These are phyloP conservation scores for Wickerhamomyces tratensis DNA, from an alignment of 805 yeast genomes.

Conservation along the genomic window DNA sequence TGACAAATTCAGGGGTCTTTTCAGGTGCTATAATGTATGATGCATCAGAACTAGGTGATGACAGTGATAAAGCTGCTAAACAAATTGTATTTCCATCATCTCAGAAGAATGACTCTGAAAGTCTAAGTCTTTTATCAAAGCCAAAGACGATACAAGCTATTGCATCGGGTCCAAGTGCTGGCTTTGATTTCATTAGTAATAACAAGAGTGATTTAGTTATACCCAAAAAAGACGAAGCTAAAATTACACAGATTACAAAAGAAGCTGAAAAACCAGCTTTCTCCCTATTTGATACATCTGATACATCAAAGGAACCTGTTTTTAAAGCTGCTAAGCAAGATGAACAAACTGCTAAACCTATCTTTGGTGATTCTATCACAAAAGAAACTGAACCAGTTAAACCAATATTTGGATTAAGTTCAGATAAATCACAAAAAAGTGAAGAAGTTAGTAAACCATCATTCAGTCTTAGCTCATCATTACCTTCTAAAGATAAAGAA, in stretches of 20 bases:
- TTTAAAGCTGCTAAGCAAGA: background rate
- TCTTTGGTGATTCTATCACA: background rate
- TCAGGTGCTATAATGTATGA: slow-evolving; percentile 18
- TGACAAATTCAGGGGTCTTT: slow-evolving; percentile 9
- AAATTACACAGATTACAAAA: no score
- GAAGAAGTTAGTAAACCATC: background rate
- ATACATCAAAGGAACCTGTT: background rate
- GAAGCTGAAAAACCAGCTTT: background rate
- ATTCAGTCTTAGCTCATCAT: slow-evolving; percentile 2
- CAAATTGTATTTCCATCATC: slow-evolving; percentile 1
- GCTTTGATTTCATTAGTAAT: slow-evolving; percentile 16
- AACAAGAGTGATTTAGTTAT: background rate
- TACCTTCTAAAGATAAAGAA: background rate
- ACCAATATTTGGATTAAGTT: slow-evolving; percentile 12
- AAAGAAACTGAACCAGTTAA: slow-evolving; percentile 6
- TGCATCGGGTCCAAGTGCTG: slow-evolving; percentile 18
- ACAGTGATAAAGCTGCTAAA: slow-evolving; percentile 2
- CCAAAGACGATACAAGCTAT: background rate
- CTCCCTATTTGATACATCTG: background rate
- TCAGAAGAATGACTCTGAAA: background rate
- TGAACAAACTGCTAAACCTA: background rate
- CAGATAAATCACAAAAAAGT: background rate
- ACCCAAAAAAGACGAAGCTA: background rate
- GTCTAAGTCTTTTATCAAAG: background rate
- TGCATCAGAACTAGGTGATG: slow-evolving; percentile 10